Evolutionary conservation across 768 basidiomycete species (phyloP).

Genomic region (Sutorius australiensis): DNA sequence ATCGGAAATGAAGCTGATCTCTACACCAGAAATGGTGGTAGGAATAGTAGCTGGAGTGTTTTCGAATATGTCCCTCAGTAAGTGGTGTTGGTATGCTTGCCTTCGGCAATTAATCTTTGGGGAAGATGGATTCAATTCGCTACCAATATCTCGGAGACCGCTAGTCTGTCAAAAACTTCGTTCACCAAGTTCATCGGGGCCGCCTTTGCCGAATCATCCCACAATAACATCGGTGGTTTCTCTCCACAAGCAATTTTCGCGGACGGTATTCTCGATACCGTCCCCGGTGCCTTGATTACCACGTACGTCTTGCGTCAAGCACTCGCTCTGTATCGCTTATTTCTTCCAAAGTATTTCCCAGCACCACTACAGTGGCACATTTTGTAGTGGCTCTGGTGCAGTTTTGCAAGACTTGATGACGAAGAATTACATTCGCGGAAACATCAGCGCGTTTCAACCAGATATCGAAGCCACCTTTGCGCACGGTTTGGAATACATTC

Average conservation of each 20-base stretch:
- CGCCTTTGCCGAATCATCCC: conserved; percentile 49
- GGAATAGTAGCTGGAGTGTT: conserved; percentile 38
- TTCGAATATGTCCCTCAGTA: conserved; percentile 49
- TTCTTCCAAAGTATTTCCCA: conserved; percentile 35
- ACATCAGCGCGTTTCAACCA: conserved; percentile 47
- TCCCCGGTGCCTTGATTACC: conserved; percentile 47
- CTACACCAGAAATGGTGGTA: conserved; percentile 44
- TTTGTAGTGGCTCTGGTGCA: conserved; percentile 51
- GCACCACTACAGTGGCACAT: conserved; percentile 52
- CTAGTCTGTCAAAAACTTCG: conserved; percentile 36
- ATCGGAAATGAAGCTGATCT: conserved; percentile 63
- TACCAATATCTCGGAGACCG: conserved; percentile 41
- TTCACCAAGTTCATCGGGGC: conserved; percentile 45
- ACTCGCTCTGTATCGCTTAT: background rate
- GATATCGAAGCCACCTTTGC: conserved; percentile 51
- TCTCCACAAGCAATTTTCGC: conserved; percentile 59
- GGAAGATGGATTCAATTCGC: conserved; percentile 56
- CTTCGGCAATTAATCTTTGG: background rate
- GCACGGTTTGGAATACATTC: conserved; percentile 50
- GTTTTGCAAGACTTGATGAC: conserved; percentile 64
- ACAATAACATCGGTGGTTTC: conserved; percentile 42
- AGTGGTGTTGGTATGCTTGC: conserved; percentile 13
- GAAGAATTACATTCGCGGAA: conserved; percentile 53
- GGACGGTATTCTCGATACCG: conserved; percentile 46
- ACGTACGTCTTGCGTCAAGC: conserved; percentile 37